phyloP scores from a whole-genome alignment of 1,139 yeast genomes.

The Lodderomyces pseudojiufengensis region DNA sequence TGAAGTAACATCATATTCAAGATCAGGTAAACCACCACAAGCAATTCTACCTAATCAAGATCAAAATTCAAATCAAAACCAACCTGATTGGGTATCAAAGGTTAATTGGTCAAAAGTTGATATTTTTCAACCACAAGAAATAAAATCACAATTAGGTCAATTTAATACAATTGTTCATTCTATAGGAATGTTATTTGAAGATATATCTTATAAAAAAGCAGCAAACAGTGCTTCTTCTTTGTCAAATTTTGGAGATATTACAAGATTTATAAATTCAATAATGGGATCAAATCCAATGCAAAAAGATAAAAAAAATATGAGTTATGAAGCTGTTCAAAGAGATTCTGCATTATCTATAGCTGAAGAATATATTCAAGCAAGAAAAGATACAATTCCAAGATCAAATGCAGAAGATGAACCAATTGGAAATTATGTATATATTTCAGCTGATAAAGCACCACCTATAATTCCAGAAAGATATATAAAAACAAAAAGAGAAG shows the following conservation, averaged over 20 bases:
- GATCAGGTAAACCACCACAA: slow-evolving; percentile 56
- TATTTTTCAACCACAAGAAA: slow-evolving; percentile 60
- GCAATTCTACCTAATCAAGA: slow-evolving; percentile 16
- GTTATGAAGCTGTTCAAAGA: slow-evolving; percentile 64
- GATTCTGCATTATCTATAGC: slow-evolving; percentile 70
- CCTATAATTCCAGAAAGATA: slow-evolving; percentile 70
- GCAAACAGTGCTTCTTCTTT: slow-evolving; percentile 29
- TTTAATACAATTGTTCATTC: slow-evolving; percentile 78
- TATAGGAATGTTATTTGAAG: slow-evolving; percentile 70
- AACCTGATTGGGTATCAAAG: slow-evolving; percentile 44
- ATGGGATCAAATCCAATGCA: slow-evolving; percentile 54
- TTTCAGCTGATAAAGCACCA: slow-evolving; percentile 73
- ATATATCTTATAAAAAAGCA: slow-evolving; percentile 58
- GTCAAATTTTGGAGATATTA: slow-evolving; percentile 30
- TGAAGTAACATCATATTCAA: slow-evolving; percentile 59
- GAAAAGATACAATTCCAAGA: slow-evolving; percentile 20
- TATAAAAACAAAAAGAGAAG: slow-evolving; percentile 69
- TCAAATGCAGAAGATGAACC: background rate
- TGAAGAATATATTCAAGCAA: slow-evolving; percentile 41
- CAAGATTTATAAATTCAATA: slow-evolving; percentile 23
- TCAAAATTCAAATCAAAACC: background rate
- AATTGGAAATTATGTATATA: slow-evolving; percentile 54
- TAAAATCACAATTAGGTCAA: slow-evolving; percentile 42
- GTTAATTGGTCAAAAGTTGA: slow-evolving; percentile 72
- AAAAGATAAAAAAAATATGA: slow-evolving; percentile 31